Evolutionary conservation across 2,329 filamentous ascomycete species (phyloP), one percentile per base, ranked within the genome.

Genomic region (Colletotrichum sp.): DNA sequence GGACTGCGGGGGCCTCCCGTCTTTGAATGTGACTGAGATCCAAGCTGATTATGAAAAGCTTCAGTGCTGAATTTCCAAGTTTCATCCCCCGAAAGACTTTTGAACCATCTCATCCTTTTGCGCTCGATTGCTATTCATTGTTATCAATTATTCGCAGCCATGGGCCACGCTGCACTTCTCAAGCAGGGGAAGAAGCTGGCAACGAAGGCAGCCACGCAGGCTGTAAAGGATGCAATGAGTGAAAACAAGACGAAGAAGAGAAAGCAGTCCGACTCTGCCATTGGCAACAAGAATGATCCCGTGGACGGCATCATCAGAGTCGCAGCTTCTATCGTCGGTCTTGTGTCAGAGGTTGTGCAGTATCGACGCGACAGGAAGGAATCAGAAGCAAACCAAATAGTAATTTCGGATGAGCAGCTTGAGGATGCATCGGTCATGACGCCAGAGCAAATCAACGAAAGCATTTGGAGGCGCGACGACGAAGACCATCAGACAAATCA

Each of bases 281-380:
- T 57, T 5, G 52, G 52, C 1, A 57, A 26, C 10, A 71, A 65
- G 49, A 60, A 71, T 44, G 72, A 71, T 49, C 76, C 72, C 8
- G 44, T 78, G 13, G 73, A 72, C 39, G 59, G 26, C 26, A 34
- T 79, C 18, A 52, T 79, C n/a, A 52, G 76, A 30, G 75, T 71
- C n/a, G 69, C 77, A 18, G 78, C 78, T 8, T 68, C 72, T 8
- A 74, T 74, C 9, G 68, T 79, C 55, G 77, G 77, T 8, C 68
- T 79, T n/a, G 77, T 68, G 15, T 77, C 74, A 15, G 78, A 79
- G 32, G 77, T 69, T 26, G 64, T 76, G 13, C 77, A 78, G 7
- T 71, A 79, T 36, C 69, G 78, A 10, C 75, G 76, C 34, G 76
- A 70, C n/a, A 78, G 78, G 63, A 79, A 77, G 36, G 52, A 16